Conservation (phyloP, 495 filamentous ascomycete species). For the Podospora australis region DNA sequence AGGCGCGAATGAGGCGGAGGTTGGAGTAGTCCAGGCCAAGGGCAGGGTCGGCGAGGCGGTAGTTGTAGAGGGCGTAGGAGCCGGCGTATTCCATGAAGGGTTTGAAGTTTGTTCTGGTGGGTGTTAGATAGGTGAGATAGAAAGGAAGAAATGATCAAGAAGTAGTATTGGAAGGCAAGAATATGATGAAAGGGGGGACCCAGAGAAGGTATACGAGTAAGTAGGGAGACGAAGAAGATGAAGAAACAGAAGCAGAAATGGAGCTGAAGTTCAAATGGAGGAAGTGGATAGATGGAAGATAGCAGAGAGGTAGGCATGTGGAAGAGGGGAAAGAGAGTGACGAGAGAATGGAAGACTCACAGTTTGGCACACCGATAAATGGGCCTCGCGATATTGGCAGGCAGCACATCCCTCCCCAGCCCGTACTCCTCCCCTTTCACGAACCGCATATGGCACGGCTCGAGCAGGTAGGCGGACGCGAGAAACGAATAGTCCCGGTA, state of each 20-base stretch:
- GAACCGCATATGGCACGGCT: slow-evolving; percentile 80
- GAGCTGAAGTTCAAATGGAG: too few species aligned
- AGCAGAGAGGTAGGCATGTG: too few species aligned
- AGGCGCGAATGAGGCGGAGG: slow-evolving; percentile 77
- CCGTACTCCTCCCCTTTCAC: slow-evolving; percentile 65
- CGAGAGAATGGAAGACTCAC: slow-evolving; percentile 44
- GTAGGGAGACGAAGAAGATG: too few species aligned
- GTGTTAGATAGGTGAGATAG: not conserved
- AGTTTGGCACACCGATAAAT: slow-evolving; percentile 72
- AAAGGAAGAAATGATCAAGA: too few species aligned
- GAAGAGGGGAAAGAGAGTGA: not conserved
- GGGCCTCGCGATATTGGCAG: slow-evolving; percentile 61
- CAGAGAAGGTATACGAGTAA: too few species aligned
- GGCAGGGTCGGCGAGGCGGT: slow-evolving; percentile 59
- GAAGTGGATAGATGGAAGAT: too few species aligned
- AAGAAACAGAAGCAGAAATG: too few species aligned
- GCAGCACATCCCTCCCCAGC: slow-evolving; percentile 63
- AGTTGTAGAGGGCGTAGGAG: slow-evolving; percentile 88
- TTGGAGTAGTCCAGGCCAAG: slow-evolving; percentile 58
- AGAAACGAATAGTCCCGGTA: slow-evolving; percentile 89
- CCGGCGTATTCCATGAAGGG: slow-evolving; percentile 96
- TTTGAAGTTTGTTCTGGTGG: slow-evolving; percentile 55
- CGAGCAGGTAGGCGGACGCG: slow-evolving; percentile 81
- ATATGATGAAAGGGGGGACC: too few species aligned
- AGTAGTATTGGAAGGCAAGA: too few species aligned